Evolutionary conservation across 1,139 yeast genomes (phyloP), one percentile per base, ranked within the genome.

Genomic region (Geotrichum restrictum): DNA sequence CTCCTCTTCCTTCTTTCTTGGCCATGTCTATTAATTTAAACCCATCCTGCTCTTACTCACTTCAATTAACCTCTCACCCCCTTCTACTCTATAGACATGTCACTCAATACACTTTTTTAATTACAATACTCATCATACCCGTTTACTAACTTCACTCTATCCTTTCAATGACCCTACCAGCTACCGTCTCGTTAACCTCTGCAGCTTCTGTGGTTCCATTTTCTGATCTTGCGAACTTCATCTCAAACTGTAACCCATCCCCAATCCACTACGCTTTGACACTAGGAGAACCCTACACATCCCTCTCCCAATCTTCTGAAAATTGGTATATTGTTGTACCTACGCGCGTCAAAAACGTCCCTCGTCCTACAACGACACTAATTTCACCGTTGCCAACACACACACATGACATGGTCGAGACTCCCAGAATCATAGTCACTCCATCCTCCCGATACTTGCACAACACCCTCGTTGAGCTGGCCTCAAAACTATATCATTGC

Each of bases 141-240:
- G n/a, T n/a, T n/a, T n/a, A n/a, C n/a, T n/a, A n/a, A n/a, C n/a
- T n/a, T n/a, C n/a, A n/a, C n/a, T n/a, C n/a, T n/a, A n/a, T n/a
- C n/a, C n/a, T n/a, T n/a, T 21, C 22, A 24, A 40, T 40, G 44
- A 32, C 7, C 8, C 19, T 40, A 29, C 11, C 24, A 13, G 13
- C 44, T 4, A 32, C 14, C 6, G 33, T 22, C 21, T 22, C 44
- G 11, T 22, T 40, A 32, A 27, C n/a, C 11, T 24, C 31, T 16
- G 7, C 44, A 40, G 14, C 44, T 3, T 18, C 44, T 8, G 19
- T 40, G 11, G 33, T 40, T 7, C 44, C 44, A n/a, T 40, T 40
- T 22, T 14, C 44, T 11, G 44, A 40, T 14, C 33, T 40, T 16
- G 44, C 44, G 14, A 21, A 22, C 21, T 40, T 40, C 24, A 40